Evolutionary conservation across 2,329 filamentous ascomycete genomes (phyloP).

Genomic region (Alternaria tenuissima): DNA sequence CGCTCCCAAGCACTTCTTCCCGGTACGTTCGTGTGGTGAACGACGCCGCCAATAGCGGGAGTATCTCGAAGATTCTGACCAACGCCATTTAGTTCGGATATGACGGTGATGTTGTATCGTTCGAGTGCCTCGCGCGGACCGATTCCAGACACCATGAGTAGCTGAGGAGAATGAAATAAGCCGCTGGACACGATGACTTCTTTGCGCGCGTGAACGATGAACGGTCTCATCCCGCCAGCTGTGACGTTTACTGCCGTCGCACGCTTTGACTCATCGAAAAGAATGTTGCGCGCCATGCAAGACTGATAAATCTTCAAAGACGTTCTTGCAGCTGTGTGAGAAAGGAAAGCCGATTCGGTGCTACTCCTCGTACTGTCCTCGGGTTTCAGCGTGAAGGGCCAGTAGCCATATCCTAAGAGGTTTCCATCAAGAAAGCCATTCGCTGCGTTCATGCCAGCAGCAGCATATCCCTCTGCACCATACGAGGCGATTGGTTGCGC

Average conservation of each 20-base stretch:
- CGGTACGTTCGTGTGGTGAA: conserved; percentile 9
- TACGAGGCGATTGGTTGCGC: conserved; percentile 17
- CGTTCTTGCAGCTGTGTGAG: conserved; percentile 4
- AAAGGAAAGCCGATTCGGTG: conserved; percentile 14
- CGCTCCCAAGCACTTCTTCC: conserved; percentile 13
- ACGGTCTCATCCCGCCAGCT: conserved; percentile 11
- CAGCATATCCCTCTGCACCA: conserved; percentile 12
- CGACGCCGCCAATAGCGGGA: conserved; percentile 5
- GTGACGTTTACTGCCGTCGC: conserved; percentile 12
- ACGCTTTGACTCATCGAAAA: conserved; percentile 11
- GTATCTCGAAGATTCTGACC: conserved; percentile 14
- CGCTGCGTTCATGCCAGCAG: conserved; percentile 11
- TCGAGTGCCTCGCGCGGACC: conserved; percentile 11
- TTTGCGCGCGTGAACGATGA: conserved; percentile 5
- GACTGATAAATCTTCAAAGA: conserved; percentile 18
- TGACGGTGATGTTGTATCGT: conserved; percentile 6
- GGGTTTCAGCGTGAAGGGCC: conserved; percentile 11
- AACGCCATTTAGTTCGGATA: conserved; percentile 12
- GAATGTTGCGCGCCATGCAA: conserved; percentile 13
- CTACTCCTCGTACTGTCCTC: conserved; percentile 16
- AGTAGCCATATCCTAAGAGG: conserved; percentile 13
- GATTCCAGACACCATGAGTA: conserved; percentile 16
- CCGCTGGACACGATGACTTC: conserved; percentile 15
- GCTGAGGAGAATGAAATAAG: conserved; percentile 7
- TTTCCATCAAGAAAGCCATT: conserved; percentile 13